Percentiles rank a stretch among this genome's conserved stretches.
phyloP scores from a whole-genome alignment of 768 basidiomycete species.

The Xerocomus potaroensis region DNA sequence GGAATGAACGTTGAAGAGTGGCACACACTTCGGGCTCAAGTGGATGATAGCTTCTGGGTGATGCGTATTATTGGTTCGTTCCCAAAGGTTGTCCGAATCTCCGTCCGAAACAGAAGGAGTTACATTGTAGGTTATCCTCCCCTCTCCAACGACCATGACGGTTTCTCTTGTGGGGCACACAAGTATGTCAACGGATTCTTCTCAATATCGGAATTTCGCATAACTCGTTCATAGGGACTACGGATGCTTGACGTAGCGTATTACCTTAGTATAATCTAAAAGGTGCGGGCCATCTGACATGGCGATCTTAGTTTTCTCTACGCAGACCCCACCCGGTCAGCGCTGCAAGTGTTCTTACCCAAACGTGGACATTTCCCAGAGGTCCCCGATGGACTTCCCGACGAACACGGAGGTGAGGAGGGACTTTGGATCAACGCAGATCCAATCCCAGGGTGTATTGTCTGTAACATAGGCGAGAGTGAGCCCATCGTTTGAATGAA shows the following conservation, averaged over 20 bases:
- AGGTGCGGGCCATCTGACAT: slow-evolving; percentile 5
- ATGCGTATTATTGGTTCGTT: slow-evolving; percentile 74
- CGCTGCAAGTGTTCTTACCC: slow-evolving; percentile 75
- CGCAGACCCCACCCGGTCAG: slow-evolving; percentile 74
- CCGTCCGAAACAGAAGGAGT: background rate
- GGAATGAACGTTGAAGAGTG: slow-evolving; percentile 71
- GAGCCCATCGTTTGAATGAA: slow-evolving; percentile 23
- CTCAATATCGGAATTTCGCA: background rate
- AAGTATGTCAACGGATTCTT: slow-evolving; percentile 43
- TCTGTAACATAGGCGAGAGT: slow-evolving; percentile 94
- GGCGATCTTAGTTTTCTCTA: slow-evolving; percentile 66
- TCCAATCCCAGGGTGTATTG: slow-evolving; percentile 76
- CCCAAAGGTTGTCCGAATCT: background rate
- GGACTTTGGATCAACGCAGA: slow-evolving; percentile 82
- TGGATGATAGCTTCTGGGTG: slow-evolving; percentile 87
- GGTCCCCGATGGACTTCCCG: slow-evolving; percentile 36
- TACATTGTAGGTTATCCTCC: slow-evolving; percentile 71
- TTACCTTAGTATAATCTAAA: background rate
- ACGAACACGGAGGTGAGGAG: slow-evolving; percentile 51
- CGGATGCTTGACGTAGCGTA: slow-evolving; percentile 84
- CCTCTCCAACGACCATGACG: slow-evolving; percentile 71
- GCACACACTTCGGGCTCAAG: slow-evolving; percentile 57
- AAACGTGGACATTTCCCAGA: slow-evolving; percentile 33
- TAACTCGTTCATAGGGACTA: slow-evolving; percentile 59
- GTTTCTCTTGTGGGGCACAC: slow-evolving; percentile 88